Conservation (phyloP, 192 early-diverging fungal genomes). For the Endogone sp. region DNA sequence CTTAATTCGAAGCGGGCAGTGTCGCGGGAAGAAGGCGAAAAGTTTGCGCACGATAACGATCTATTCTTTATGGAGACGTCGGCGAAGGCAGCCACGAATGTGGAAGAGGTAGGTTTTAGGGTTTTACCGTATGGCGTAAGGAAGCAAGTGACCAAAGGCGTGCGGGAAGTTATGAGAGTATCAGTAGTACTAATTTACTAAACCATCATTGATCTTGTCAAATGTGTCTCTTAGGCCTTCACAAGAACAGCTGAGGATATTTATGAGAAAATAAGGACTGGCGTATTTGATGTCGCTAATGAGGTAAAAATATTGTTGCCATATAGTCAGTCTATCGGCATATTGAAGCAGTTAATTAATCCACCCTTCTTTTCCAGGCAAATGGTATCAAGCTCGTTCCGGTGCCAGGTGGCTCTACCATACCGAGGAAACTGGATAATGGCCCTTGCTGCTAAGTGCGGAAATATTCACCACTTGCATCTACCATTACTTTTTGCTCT, state of each 20-base stretch:
- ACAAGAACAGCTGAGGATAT: conserved; percentile 77
- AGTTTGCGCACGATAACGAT: conserved; percentile 81
- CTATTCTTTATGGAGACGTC: conserved; percentile 90
- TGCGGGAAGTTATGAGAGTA: too few species aligned
- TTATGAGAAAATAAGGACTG: conserved; percentile 74
- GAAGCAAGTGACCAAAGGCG: too few species aligned
- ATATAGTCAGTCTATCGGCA: too few species aligned
- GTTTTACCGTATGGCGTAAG: neutral
- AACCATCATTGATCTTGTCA: conserved; percentile 6
- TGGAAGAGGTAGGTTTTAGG: conserved; percentile 46
- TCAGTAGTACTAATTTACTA: neutral
- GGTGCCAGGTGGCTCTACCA: conserved; percentile 27
- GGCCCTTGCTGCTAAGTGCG: conserved; percentile 12
- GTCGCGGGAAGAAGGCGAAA: conserved; percentile 80
- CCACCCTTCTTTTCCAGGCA: too few species aligned
- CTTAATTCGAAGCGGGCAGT: conserved; percentile 72
- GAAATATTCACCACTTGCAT: too few species aligned
- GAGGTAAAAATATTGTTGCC: conserved; percentile 51
- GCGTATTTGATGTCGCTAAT: conserved; percentile 69
- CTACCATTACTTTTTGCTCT: too few species aligned
- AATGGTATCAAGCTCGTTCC: conserved; percentile 61
- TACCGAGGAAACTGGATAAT: neutral
- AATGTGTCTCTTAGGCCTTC: conserved; percentile 42
- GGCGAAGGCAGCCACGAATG: conserved; percentile 85
- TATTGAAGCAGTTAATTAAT: too few species aligned